Evolutionary conservation across 208 protist genomes (phyloP).

Genomic region (Blechomonas ayalai): DNA sequence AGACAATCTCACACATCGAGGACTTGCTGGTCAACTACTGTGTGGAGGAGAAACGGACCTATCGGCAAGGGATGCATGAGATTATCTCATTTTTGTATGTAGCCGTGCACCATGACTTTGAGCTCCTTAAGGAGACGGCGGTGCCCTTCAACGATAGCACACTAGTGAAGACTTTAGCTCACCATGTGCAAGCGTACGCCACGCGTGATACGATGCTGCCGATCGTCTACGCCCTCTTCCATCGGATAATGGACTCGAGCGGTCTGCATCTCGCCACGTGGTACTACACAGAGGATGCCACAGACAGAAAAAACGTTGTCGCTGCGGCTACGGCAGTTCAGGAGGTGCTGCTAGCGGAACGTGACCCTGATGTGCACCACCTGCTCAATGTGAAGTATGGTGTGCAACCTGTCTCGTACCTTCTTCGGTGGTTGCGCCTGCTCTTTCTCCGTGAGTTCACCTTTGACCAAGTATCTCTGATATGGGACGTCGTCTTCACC

Average conservation of each 20-base stretch:
- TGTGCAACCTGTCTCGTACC: conserved; percentile 72
- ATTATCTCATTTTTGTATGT: conserved; percentile 80
- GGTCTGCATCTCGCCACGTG: conserved; percentile 28
- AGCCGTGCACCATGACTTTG: no score
- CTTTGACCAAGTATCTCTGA: conserved; percentile 30
- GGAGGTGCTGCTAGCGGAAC: conserved; percentile 25
- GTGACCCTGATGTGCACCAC: conserved; percentile 48
- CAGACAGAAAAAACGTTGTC: conserved; percentile 26
- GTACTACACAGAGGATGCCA: conserved; percentile 27
- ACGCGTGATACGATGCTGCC: conserved; percentile 21
- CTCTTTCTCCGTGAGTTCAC: conserved; percentile 85
- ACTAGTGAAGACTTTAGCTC: no score
- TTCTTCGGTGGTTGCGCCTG: conserved; percentile 85
- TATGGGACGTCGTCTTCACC: conserved; percentile 81
- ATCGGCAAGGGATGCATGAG: conserved; percentile 91
- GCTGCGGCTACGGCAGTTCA: conserved; percentile 44
- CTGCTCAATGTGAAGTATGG: conserved; percentile 56
- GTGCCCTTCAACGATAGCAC: no score
- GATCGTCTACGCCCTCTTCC: conserved; percentile 38
- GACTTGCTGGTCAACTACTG: conserved; percentile 63
- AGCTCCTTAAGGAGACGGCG: no score
- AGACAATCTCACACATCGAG: conserved; percentile 24
- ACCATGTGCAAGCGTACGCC: no score
- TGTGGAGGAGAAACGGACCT: conserved; percentile 34
- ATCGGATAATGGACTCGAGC: conserved; percentile 23